Evolutionary conservation across 768 basidiomycete genomes (phyloP).

Genomic region (Lactarius pseudohatsudake): DNA sequence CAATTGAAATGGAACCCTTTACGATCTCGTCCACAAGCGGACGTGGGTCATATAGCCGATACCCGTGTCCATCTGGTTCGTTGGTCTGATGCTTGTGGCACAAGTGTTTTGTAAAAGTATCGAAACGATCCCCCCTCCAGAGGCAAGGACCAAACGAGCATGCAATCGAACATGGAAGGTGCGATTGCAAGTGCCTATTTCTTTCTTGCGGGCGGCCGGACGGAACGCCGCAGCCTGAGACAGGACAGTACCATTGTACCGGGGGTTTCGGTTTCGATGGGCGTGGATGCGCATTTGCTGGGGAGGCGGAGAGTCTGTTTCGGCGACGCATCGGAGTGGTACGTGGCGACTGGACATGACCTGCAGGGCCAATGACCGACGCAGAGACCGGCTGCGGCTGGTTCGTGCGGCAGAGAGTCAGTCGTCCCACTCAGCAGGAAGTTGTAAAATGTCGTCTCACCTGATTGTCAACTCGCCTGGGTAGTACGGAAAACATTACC

Average conservation of each 20-base stretch:
- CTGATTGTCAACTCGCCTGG: background rate
- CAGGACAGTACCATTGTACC: slow-evolving; percentile 1
- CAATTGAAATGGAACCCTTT: background rate
- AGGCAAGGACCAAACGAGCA: slow-evolving; percentile 6
- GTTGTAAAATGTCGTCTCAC: background rate
- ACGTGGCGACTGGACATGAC: background rate
- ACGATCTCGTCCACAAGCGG: background rate
- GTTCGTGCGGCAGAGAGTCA: background rate
- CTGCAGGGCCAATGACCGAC: background rate
- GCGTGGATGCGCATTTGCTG: fast-evolving
- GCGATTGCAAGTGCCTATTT: background rate
- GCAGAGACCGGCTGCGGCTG: background rate
- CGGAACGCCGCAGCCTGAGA: background rate
- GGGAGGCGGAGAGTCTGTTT: background rate
- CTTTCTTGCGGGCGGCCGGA: background rate
- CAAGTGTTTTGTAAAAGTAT: slow-evolving; percentile 3
- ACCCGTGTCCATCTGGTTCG: background rate
- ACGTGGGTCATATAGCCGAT: slow-evolving; percentile 1
- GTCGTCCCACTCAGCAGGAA: background rate
- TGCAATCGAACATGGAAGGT: slow-evolving; percentile 12
- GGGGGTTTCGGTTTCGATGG: background rate
- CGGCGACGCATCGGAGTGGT: background rate
- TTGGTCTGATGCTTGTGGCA: background rate
- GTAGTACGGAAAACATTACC: background rate
- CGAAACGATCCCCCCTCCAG: slow-evolving; percentile 13